Evolutionary conservation across 2,329 filamentous ascomycete genomes (phyloP).

Genomic region (Cladorrhinum sp.): DNA sequence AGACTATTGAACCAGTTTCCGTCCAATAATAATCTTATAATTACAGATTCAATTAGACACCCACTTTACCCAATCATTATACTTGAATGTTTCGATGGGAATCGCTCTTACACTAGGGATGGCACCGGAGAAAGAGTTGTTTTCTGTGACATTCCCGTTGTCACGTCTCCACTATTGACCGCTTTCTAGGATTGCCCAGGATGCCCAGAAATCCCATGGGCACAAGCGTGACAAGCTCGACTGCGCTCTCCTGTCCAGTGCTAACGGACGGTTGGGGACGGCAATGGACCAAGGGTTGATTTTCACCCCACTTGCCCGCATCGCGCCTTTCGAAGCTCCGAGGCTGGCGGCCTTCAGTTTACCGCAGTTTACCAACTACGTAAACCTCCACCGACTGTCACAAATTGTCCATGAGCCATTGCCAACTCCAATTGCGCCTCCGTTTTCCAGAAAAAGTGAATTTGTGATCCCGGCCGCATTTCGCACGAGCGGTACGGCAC

Average conservation of each 20-base stretch:
- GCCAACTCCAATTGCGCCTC: not conserved
- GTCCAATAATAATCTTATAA: not conserved
- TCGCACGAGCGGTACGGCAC: not conserved
- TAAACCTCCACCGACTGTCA: not conserved
- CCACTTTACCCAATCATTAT: not conserved
- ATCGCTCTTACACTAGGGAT: not conserved
- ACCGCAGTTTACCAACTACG: not conserved
- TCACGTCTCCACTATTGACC: not conserved
- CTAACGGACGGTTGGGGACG: not conserved
- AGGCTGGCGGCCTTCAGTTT: not conserved
- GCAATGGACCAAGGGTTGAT: not conserved
- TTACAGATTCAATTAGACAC: too few species aligned
- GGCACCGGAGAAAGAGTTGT: not conserved
- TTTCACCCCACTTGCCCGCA: conserved; percentile 9
- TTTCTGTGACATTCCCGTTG: too few species aligned
- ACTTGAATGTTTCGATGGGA: not conserved
- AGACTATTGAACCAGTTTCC: not conserved
- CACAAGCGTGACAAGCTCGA: too few species aligned
- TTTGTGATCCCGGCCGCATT: not conserved
- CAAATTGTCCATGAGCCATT: not conserved
- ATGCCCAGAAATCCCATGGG: not conserved
- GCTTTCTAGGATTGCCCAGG: not conserved
- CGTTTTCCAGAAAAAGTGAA: not conserved
- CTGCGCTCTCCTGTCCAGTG: not conserved
- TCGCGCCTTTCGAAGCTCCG: conserved; percentile 6